Percentiles rank a stretch among this genome's conserved stretches.
phyloP scores from a whole-genome alignment of 2,329 filamentous ascomycete genomes.

The Paecilomyces fulvus region DNA sequence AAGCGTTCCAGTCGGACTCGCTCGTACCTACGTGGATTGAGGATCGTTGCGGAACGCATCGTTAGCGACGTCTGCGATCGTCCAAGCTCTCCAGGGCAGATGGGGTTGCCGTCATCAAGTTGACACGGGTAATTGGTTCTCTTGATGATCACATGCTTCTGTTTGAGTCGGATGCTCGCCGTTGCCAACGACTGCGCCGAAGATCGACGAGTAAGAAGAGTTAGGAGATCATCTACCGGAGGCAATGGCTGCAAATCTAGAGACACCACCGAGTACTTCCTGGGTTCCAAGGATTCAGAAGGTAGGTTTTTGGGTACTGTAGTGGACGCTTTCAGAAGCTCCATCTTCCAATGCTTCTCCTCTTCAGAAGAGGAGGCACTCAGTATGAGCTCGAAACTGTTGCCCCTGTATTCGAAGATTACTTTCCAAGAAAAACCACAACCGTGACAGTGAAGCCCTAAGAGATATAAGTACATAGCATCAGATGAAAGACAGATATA shows the following conservation, averaged over 20 bases:
- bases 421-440: constrained; percentile 89
- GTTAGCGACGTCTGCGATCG: constrained; percentile 73
- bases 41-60: constrained; percentile 58
- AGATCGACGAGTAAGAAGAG: constrained; percentile 46
- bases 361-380: constrained; percentile 78
- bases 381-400: constrained; percentile 75
- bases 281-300: constrained; percentile 26
- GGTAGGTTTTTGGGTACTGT: constrained; percentile 44
- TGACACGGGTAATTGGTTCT: constrained; percentile 68
- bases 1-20: constrained; percentile 66
- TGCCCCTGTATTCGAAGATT: constrained; percentile 67
- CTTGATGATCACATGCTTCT: constrained; percentile 74
- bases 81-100: constrained; percentile 51
- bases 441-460: constrained; percentile 79
- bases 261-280: constrained; percentile 38
- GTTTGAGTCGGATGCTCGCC: constrained; percentile 56
- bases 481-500: neutral
- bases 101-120: constrained; percentile 35
- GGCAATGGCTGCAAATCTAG: constrained; percentile 67
- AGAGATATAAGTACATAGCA: constrained; percentile 4
- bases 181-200: constrained; percentile 75
- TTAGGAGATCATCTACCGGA: constrained; percentile 64
- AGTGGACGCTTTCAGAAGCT: constrained; percentile 49
- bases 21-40: constrained; percentile 67
- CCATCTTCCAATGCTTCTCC: constrained; percentile 67